A percentile compares a stretch with the other conserved stretches of the same genome.
Conservation (phyloP, 257 asterid genomes). For the Buddleja alternifolia region DNA sequence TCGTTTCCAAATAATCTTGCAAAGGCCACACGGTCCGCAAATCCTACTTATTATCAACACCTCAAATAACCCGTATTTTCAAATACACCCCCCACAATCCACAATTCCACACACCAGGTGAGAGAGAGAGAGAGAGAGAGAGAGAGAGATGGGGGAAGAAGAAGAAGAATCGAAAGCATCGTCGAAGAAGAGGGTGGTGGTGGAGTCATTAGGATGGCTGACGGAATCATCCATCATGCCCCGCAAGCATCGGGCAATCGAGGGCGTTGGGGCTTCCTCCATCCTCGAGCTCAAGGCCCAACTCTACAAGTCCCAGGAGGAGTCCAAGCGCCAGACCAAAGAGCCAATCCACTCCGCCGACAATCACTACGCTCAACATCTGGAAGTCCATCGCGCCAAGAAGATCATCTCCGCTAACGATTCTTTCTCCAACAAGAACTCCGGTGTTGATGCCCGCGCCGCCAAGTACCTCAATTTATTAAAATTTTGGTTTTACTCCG, state of each 20-base stretch:
- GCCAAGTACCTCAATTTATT: constrained; percentile 58
- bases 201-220: constrained; percentile 96
- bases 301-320: constrained; percentile 89
- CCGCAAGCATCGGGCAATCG: constrained; percentile 82
- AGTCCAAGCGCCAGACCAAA: constrained; percentile 78
- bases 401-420: constrained; percentile 59
- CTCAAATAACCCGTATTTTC: constrained; percentile 11
- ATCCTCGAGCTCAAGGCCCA: constrained; percentile 94
- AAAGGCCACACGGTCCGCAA: neutral
- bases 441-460: constrained; percentile 87
- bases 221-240: constrained; percentile 98
- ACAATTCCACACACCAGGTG: constrained; percentile 1
- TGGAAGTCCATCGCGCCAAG: constrained; percentile 89
- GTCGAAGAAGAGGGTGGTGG: constrained; percentile 59
- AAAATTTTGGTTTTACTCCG: neutral
- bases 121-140: constrained; percentile 13
- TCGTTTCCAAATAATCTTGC: neutral
- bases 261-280: constrained; percentile 94
- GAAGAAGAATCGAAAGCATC: constrained; percentile 41
- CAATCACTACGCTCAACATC: constrained; percentile 53
- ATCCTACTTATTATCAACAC: neutral
- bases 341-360: constrained; percentile 61
- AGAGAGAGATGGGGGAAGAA: neutral
- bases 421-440: constrained; percentile 57
- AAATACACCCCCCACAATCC: constrained; percentile 21